Base-by-base conservation (phyloP, 306 rosid species). In the Corylus heterophylla region DNA sequence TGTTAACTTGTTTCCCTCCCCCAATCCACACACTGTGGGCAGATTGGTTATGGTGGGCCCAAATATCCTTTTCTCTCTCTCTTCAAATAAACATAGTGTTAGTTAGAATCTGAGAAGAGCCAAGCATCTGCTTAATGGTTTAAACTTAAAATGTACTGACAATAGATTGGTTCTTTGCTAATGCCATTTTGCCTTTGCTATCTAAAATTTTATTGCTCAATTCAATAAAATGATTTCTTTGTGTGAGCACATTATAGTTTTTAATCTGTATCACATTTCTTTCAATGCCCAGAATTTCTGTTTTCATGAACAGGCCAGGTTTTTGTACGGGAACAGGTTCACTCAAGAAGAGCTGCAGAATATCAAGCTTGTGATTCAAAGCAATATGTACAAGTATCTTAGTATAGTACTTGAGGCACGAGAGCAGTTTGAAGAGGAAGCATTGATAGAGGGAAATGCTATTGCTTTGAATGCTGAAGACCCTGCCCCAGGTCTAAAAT, bases 371-470 rank as follows among this genome's bases (percentile, higher is more conserved):
- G 89, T 91, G 97, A 93, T 93, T 77, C 98, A 93, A 83, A 93
- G 98, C 91, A 93, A 92, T 74, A 84, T 93, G 90, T 93, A 91
- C 83, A 93, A 88, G 89, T 93, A 93, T 85, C 92, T 93, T 45
- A 87, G 98, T 74, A 84, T 90, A 80, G 83, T 93, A 54, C 98
- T 93, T 69, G 98, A 93, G 82, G 97, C 97, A 76, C 91, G 93
- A 78, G 98, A 93, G 86, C 94, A 86, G 44, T 93, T 93, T 77
- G 97, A 93, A 91, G 98, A 93, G 84, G 98, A 91, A 84, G 87
- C 85, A 45, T 66, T 83, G 79, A 74, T 79, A 75, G 91, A 89
- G 84, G 78, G 79, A 82, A 79, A 52, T 70, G 52, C 76, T 73
- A 71, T 73, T 80, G 44, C 80, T 3, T 59, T 71, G 54, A 80